phyloP scores from a whole-genome alignment of 768 basidiomycete genomes.

The Pleurotus eryngii region DNA sequence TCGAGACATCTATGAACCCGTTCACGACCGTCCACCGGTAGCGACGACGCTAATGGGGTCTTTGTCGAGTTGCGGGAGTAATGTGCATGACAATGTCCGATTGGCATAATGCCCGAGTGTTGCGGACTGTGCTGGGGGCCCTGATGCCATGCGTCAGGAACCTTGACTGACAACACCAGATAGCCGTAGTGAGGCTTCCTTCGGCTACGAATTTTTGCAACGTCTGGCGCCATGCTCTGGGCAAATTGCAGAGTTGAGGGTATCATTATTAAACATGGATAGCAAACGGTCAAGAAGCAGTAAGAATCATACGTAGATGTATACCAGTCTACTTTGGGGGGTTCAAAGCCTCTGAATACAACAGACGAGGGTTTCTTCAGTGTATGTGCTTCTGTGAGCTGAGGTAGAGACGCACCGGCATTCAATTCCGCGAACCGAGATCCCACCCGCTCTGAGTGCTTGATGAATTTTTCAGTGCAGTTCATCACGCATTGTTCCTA shows the following conservation, averaged over 20 bases:
- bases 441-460: constrained; percentile 91
- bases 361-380: background rate
- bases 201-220: too few relatives aligned
- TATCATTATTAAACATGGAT: constrained; percentile 18
- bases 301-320: constrained; percentile 3
- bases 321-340: constrained; percentile 25
- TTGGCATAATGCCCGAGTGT: too few relatives aligned
- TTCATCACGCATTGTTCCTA: constrained; percentile 89
- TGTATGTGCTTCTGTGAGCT: background rate
- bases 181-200: too few relatives aligned
- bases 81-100: too few relatives aligned
- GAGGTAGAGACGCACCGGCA: constrained; percentile 59
- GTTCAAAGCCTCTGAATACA: constrained; percentile 36
- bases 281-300: constrained; percentile 20
- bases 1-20: too few relatives aligned
- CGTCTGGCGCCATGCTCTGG: too few relatives aligned
- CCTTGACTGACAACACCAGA: too few relatives aligned
- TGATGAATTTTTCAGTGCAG: constrained; percentile 97
- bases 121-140: too few relatives aligned
- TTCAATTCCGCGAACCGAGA: constrained; percentile 90
- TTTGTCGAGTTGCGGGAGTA: too few relatives aligned
- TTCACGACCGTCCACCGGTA: too few relatives aligned
- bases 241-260: background rate
- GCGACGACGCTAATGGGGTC: too few relatives aligned
- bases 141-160: too few relatives aligned